Evolutionary conservation across 2,329 filamentous ascomycete species (phyloP).

Genomic region (Didymella arachidicola): DNA sequence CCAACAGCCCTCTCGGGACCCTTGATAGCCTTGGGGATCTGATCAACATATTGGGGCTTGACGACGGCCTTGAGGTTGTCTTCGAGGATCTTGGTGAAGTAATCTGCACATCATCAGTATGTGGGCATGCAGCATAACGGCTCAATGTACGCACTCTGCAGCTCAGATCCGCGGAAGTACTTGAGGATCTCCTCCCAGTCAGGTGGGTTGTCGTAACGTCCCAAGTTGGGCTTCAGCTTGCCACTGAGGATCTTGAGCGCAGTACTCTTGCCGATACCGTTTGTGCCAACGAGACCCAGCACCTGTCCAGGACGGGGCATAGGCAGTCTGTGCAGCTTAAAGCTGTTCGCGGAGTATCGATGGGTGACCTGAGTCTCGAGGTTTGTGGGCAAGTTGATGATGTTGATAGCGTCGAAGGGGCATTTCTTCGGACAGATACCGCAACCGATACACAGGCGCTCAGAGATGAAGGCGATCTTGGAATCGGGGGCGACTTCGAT

Average conservation of each 20-base stretch:
- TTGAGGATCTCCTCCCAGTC: conserved; percentile 99
- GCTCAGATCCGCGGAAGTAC: conserved; percentile 95
- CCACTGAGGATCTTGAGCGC: conserved; percentile 98
- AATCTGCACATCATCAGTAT: conserved; percentile 67
- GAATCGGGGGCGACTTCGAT: conserved; percentile 91
- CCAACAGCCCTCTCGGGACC: conserved; percentile 81
- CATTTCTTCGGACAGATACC: conserved; percentile 99
- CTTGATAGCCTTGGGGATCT: conserved; percentile 92
- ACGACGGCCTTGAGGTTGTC: conserved; percentile 97
- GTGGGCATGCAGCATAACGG: neutral
- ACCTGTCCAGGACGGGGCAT: conserved; percentile 96
- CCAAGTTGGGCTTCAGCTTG: conserved; percentile 97
- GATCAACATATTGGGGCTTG: conserved; percentile 99
- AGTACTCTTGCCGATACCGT: conserved; percentile 99
- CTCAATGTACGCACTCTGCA: conserved; percentile 76
- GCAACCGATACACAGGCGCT: conserved; percentile 94
- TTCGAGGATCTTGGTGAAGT: conserved; percentile 97
- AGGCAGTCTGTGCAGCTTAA: conserved; percentile 96
- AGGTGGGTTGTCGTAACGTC: conserved; percentile 92
- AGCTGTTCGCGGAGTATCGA: conserved; percentile 98
- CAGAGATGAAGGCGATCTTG: conserved; percentile 97
- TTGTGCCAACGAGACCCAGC: conserved; percentile 94
- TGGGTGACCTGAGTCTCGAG: conserved; percentile 98
- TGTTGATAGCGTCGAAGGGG: conserved; percentile 97
- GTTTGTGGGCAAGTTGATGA: conserved; percentile 99